phyloP scores from a whole-genome alignment of 2,329 filamentous ascomycete species.

The Fusarium acutatum region DNA sequence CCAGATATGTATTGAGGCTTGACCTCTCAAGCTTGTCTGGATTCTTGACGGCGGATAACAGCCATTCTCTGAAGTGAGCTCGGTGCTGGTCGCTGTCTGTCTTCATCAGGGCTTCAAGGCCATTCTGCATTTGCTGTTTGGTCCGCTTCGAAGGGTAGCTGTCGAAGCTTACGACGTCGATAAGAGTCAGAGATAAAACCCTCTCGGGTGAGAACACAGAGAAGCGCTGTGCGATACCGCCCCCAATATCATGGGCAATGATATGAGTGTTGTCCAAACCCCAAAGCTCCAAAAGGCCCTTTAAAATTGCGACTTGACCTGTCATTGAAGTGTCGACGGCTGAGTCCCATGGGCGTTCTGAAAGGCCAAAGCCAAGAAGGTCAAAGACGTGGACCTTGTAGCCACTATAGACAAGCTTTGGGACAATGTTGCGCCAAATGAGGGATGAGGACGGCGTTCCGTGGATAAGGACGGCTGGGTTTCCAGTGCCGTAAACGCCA shows the following conservation, averaged over 20 bases:
- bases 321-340: constrained; percentile 46
- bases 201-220: constrained; percentile 32
- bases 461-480: constrained; percentile 44
- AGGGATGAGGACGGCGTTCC: constrained; percentile 48
- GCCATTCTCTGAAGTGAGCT: constrained; percentile 41
- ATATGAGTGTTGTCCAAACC: constrained; percentile 38
- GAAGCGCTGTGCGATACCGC: constrained; percentile 44
- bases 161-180: constrained; percentile 46
- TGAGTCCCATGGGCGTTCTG: constrained; percentile 44
- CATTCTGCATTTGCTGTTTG: constrained; percentile 42
- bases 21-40: constrained; percentile 22
- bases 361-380: constrained; percentile 45
- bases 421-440: constrained; percentile 46
- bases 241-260: constrained; percentile 45
- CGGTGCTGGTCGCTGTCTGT: constrained; percentile 28
- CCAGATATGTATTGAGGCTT: constrained; percentile 39
- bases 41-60: constrained; percentile 37
- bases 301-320: constrained; percentile 43
- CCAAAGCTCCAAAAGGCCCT: constrained; percentile 42
- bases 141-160: constrained; percentile 47
- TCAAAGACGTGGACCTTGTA: constrained; percentile 44
- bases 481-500: constrained; percentile 38
- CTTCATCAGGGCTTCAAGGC: constrained; percentile 42
- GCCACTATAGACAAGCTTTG: constrained; percentile 29
- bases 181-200: constrained; percentile 41